These are phyloP conservation scores for Fusarium cicatricum DNA, from an alignment of 2,329 filamentous ascomycete species.

Conservation along the genomic window DNA sequence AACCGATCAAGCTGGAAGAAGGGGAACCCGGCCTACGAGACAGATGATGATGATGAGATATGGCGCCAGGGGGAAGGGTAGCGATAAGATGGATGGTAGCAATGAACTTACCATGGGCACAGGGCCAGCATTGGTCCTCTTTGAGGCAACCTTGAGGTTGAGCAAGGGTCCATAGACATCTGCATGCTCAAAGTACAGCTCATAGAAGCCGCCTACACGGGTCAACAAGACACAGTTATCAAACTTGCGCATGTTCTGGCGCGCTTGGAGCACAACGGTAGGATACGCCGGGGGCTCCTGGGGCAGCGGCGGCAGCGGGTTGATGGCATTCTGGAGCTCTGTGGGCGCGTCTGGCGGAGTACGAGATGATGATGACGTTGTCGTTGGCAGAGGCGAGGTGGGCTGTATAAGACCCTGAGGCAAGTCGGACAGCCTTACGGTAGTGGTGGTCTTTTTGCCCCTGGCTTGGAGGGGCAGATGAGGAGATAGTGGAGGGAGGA, in stretches of 20 bases:
- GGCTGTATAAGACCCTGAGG: constrained; percentile 59
- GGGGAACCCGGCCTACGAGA: constrained; percentile 82
- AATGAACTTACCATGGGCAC: constrained; percentile 78
- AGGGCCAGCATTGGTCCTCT: constrained; percentile 78
- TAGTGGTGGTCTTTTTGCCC: constrained; percentile 64
- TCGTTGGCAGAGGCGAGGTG: constrained; percentile 17
- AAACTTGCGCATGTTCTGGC: constrained; percentile 89
- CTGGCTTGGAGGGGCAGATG: constrained; percentile 42
- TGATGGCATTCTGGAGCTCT: constrained; percentile 13
- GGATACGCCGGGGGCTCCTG: constrained; percentile 70
- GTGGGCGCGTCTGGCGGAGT: constrained; percentile 23
- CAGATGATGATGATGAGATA: constrained; percentile 27
- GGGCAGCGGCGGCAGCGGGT: constrained; percentile 47
- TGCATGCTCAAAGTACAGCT: constrained; percentile 96
- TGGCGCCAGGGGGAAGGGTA: constrained; percentile 7
- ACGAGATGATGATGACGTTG: constrained; percentile 27
- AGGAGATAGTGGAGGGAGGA: constrained; percentile 32
- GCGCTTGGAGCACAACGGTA: constrained; percentile 86
- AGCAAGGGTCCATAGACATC: constrained; percentile 86
- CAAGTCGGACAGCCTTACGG: constrained; percentile 63
- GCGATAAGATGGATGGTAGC: constrained; percentile 11
- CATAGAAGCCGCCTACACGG: constrained; percentile 94
- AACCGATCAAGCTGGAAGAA: constrained; percentile 92
- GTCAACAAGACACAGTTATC: constrained; percentile 91
- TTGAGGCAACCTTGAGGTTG: constrained; percentile 85